Base-by-base conservation (phyloP, 208 protist species). In the Leptomonas pyrrhocoris region DNA sequence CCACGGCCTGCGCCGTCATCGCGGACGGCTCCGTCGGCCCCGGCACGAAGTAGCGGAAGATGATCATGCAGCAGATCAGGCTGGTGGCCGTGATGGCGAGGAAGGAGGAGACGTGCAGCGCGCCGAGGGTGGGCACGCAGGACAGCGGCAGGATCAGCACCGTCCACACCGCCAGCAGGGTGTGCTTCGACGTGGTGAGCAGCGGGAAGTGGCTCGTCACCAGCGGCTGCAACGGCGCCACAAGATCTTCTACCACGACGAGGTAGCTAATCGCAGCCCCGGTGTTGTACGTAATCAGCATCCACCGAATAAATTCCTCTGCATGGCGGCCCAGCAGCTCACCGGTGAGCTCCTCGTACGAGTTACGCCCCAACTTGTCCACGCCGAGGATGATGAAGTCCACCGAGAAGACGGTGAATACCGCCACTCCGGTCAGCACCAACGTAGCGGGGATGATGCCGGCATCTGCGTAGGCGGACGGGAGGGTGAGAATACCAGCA, bases 331-430 rank as follows among this genome's bases (percentile, higher is more conserved):
- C 88, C 1, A 90, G 75, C 53, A 94, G 62, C 51, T 84, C 70
- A n/a, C 86, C 65, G 40, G 84, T 90, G 53, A 94, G 75, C 55
- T 89, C 81, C 61, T 94, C 88, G 62, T 94, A 94, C 18, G 83
- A 90, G 68, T 94, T 90, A 34, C 84, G 71, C 8, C 84, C 81
- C 0, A 94, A 31, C 51, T 86, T 88, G 23, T 94, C 85, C 1
- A 94, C 70, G 15, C 51, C 59, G 18, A 86, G 34, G 16, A 92
- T 60, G 31, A 94, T 86, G 73, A 77, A 94, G 71, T 94, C 85
- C 9, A 94, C 74, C 2, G 85, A 92, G 23, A 74, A 64, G 36
- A 94, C 79, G 0, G 88, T 94, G 42, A 94, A 53, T 30, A 79
- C 40, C 11, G 76, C 85, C 12, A 94, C 79, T 48, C 84, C 68